Conservation (phyloP, 2,329 filamentous ascomycete genomes). For the Metarhizium rileyi region DNA sequence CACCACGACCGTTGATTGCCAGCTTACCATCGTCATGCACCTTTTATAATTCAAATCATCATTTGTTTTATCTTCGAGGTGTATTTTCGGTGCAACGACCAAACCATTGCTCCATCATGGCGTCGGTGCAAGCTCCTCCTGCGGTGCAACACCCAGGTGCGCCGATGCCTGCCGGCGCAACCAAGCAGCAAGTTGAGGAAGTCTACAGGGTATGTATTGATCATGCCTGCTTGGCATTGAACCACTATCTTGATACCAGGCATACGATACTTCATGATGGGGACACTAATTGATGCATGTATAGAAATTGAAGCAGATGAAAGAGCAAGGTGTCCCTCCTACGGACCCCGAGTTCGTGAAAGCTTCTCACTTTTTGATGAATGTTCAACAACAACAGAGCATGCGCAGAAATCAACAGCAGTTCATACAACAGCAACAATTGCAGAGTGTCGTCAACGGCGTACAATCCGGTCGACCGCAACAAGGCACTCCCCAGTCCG, state of each 20-base stretch:
- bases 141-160: slow-evolving; percentile 57
- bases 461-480: slow-evolving; percentile 28
- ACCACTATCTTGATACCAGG: not conserved
- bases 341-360: slow-evolving; percentile 85
- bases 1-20: slow-evolving; percentile 5
- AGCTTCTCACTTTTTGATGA: slow-evolving; percentile 62
- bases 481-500: slow-evolving; percentile 22
- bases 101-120: slow-evolving; percentile 46
- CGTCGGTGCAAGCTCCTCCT: slow-evolving; percentile 66
- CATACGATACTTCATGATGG: not conserved
- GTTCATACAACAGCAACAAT: slow-evolving; percentile 29
- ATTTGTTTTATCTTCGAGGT: slow-evolving; percentile 15
- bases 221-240: not conserved
- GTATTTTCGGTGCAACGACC: slow-evolving; percentile 11
- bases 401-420: slow-evolving; percentile 40
- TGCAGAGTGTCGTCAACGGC: slow-evolving; percentile 45
- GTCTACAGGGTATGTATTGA: slow-evolving; percentile 49
- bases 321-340: slow-evolving; percentile 67
- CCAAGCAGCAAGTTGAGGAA: slow-evolving; percentile 68
- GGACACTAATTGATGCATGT: slow-evolving; percentile 1
- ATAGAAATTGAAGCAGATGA: slow-evolving; percentile 85
- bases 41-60: slow-evolving; percentile 19
- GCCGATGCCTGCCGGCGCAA: slow-evolving; percentile 57
- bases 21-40: slow-evolving; percentile 29
- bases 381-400: slow-evolving; percentile 57